Evolutionary conservation across 1,139 yeast species (phyloP).

Genomic region (Wickerhamiella pararugosa): DNA sequence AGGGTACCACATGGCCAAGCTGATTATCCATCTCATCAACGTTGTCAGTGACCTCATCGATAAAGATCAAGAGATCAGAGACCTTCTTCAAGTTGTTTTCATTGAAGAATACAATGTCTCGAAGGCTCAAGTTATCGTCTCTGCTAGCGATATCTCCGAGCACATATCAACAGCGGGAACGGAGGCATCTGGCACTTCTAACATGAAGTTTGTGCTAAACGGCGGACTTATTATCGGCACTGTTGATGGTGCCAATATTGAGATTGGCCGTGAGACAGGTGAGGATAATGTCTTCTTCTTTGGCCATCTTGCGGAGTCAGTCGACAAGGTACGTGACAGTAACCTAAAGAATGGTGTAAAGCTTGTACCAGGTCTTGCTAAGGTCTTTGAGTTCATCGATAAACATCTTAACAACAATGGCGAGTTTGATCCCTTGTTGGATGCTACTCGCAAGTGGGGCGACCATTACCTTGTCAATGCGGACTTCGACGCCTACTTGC

Average conservation of each 20-base stretch:
- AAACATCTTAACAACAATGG: conserved; percentile 51
- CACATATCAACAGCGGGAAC: conserved; percentile 98
- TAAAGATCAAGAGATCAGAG: conserved; percentile 57
- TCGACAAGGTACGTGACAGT: conserved; percentile 66
- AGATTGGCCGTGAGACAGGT: conserved; percentile 84
- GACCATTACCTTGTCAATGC: conserved; percentile 80
- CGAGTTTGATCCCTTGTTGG: conserved; percentile 55
- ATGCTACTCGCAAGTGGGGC: conserved; percentile 47
- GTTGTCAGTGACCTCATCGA: conserved; percentile 70
- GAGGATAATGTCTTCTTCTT: conserved; percentile 85
- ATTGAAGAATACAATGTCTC: conserved; percentile 89
- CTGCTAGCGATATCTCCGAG: conserved; percentile 82
- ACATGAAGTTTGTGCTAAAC: conserved; percentile 87
- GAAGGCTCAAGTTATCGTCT: conserved; percentile 80
- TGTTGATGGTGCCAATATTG: conserved; percentile 94
- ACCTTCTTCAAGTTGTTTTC: conserved; percentile 70
- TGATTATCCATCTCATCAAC: conserved; percentile 73
- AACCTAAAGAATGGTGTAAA: conserved; percentile 43
- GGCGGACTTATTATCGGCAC: conserved; percentile 94
- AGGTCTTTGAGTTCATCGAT: conserved; percentile 57
- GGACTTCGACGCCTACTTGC: conserved; percentile 75
- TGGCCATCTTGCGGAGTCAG: conserved; percentile 82
- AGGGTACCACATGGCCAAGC: conserved; percentile 89
- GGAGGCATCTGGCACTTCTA: conserved; percentile 91
- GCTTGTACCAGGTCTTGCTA: conserved; percentile 36